Percentiles rank a stretch among this genome's conserved stretches.
These are phyloP conservation scores for Leptographium lundbergii DNA, from an alignment of 2,329 filamentous ascomycete genomes.

Conservation along the genomic window DNA sequence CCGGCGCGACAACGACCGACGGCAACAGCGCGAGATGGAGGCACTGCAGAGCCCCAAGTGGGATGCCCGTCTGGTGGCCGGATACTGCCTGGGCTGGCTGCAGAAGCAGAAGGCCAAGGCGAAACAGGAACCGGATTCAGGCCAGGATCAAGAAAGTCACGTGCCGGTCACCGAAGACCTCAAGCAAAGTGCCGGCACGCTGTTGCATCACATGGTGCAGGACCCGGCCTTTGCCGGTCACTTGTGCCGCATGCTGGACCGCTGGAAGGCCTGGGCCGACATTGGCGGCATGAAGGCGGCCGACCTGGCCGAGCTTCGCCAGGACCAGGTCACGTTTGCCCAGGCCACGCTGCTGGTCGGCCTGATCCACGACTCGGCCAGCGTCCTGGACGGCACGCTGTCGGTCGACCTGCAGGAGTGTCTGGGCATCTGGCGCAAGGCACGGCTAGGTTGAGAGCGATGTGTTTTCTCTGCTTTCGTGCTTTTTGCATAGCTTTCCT, in stretches of 20 bases:
- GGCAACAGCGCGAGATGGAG: constrained; percentile 32
- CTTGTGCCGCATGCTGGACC: constrained; percentile 32
- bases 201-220: constrained; percentile 40
- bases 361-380: constrained; percentile 31
- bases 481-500: too few relatives aligned
- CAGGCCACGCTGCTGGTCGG: constrained; percentile 34
- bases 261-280: constrained; percentile 42
- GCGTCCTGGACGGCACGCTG: constrained; percentile 32
- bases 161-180: constrained; percentile 7
- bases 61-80: constrained; percentile 33
- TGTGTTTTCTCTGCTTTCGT: neutral
- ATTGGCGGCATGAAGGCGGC: constrained; percentile 38
- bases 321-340: constrained; percentile 29
- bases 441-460: constrained; percentile 28
- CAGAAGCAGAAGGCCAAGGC: constrained; percentile 14
- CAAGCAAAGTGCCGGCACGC: constrained; percentile 29
- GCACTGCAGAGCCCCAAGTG: constrained; percentile 41
- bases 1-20: constrained; percentile 27
- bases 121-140: neutral
- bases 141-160: neutral
- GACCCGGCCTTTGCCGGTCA: constrained; percentile 29
- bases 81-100: constrained; percentile 32
- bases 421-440: constrained; percentile 37
- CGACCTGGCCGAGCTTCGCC: constrained; percentile 27
- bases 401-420: constrained; percentile 43